Conservation (phyloP, 352 stramenopile species). For the Phytophthora pisi region DNA sequence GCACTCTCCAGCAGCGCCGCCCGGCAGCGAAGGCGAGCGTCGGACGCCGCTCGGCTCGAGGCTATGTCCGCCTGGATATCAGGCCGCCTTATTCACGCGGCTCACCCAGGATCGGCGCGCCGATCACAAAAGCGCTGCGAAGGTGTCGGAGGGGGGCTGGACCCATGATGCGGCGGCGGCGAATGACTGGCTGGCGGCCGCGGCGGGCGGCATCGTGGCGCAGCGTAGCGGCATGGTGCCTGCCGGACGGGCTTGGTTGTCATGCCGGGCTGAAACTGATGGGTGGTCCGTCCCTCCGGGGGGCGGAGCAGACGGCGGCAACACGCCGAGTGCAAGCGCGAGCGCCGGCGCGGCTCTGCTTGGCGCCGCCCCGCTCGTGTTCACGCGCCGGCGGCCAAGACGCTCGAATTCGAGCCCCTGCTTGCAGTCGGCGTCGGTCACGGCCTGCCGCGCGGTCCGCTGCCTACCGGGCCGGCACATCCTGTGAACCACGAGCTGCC, state of each 20-base stretch:
- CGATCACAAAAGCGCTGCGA: constrained; percentile 13
- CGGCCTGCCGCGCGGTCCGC: too few species aligned
- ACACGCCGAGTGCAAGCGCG: constrained; percentile 16
- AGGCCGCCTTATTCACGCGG: constrained; percentile 5
- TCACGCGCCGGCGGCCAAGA: neutral
- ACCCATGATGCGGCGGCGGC: constrained; percentile 7
- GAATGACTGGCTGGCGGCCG: neutral
- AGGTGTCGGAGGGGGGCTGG: constrained; percentile 9
- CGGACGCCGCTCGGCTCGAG: neutral
- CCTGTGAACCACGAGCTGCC: constrained; percentile 8
- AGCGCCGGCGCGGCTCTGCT: constrained; percentile 8
- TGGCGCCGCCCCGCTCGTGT: constrained; percentile 8
- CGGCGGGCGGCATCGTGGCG: too few species aligned
- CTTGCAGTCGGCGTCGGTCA: too few species aligned
- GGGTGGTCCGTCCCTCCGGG: constrained; percentile 2
- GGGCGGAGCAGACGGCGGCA: constrained; percentile 7
- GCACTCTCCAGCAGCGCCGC: neutral
- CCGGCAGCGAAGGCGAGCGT: neutral
- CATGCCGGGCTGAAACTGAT: constrained; percentile 7
- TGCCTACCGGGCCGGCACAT: constrained; percentile 3
- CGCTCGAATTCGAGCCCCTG: constrained; percentile 1
- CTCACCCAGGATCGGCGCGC: constrained; percentile 14
- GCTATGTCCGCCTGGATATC: constrained; percentile 19
- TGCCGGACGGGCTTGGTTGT: too few species aligned
- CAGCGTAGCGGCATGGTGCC: too few species aligned